Base-by-base conservation (phyloP, 192 early-diverging fungal species). In the Coemansia furcata region DNA sequence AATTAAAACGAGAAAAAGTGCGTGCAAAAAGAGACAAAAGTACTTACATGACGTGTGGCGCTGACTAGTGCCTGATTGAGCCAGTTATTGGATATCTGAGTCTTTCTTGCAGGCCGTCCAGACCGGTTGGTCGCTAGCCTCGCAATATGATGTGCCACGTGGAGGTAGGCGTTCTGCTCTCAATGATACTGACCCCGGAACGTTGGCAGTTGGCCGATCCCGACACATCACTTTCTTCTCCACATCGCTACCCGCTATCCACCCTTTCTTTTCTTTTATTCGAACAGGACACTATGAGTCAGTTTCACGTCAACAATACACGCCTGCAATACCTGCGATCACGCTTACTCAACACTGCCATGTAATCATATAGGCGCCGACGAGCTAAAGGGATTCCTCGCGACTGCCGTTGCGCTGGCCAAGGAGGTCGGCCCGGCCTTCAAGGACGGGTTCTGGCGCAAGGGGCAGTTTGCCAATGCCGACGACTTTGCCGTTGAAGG, bases 401-500 rank as follows among this genome's bases (percentile, higher is more conserved):
- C 47, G 29, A 73, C 65, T 0, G 71, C 78, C 3, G 39, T 73
- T 4, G 46, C 21, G 11, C 33, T 81, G 46, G 78, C 78, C 63
- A 69, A 70, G 57, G 67, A 82, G 15, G 40, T 42, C 40, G 40
- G 40, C 6, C 1, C 14, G 12, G 40, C 12, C 40, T 42, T 98
- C 21, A 15, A 68, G 69, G 80, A 82, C 43, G 80, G 72, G 9
- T 78, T 82, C 55, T 67, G 73, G 68, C 80, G 80, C 58, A 73
- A 50, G 9, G 72, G 76, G 33, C 74, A 55, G 75, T 82, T 82
- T 50, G 68, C 68, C 3, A 47, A 62, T 8, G 52, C 33, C 42
- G 39, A 61, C 19, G 68, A 60, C 44, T 82, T 74, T 62, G 80
- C 71, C 9, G 68, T 69, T 3, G 72, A 70, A 23, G 71, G 65